Conservation (phyloP, 192 early-diverging fungal genomes). For the Gorgonomyces haynaldii region DNA sequence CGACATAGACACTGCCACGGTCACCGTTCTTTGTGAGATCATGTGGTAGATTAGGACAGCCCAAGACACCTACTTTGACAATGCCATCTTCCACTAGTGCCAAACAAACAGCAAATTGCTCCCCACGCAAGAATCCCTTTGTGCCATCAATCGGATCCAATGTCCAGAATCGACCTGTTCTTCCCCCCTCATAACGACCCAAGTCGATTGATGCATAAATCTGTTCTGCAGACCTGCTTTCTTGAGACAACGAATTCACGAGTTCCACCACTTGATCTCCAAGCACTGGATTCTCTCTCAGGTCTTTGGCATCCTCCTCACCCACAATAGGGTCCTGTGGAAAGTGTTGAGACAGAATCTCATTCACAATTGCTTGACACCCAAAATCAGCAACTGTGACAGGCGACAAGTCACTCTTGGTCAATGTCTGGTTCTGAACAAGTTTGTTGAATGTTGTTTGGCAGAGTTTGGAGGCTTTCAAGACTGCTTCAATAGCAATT, state of each 20-base stretch:
- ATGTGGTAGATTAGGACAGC: slow-evolving; percentile 51
- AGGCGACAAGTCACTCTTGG: slow-evolving; percentile 90
- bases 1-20: slow-evolving; percentile 74
- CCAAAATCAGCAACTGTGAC: slow-evolving; percentile 98
- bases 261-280: slow-evolving; percentile 71
- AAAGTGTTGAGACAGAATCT: slow-evolving; percentile 60
- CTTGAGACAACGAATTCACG: slow-evolving; percentile 52
- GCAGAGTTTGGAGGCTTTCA: slow-evolving; percentile 78
- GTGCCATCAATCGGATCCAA: slow-evolving; percentile 80
- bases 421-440: slow-evolving; percentile 69
- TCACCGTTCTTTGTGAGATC: slow-evolving; percentile 48
- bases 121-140: slow-evolving; percentile 93
- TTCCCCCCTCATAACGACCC: slow-evolving; percentile 70
- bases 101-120: slow-evolving; percentile 94
- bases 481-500: slow-evolving; percentile 83
- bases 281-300: slow-evolving; percentile 61
- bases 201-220: slow-evolving; percentile 80
- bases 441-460: slow-evolving; percentile 77
- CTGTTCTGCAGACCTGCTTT: slow-evolving; percentile 50
- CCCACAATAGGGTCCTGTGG: slow-evolving; percentile 87
- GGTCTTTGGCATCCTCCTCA: slow-evolving; percentile 86
- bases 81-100: slow-evolving; percentile 80
- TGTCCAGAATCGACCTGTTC: slow-evolving; percentile 59
- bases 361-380: slow-evolving; percentile 90
- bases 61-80: slow-evolving; percentile 82